Base-by-base conservation (phyloP, 169 alveolate genomes). In the Plasmodium reichenowi region DNA sequence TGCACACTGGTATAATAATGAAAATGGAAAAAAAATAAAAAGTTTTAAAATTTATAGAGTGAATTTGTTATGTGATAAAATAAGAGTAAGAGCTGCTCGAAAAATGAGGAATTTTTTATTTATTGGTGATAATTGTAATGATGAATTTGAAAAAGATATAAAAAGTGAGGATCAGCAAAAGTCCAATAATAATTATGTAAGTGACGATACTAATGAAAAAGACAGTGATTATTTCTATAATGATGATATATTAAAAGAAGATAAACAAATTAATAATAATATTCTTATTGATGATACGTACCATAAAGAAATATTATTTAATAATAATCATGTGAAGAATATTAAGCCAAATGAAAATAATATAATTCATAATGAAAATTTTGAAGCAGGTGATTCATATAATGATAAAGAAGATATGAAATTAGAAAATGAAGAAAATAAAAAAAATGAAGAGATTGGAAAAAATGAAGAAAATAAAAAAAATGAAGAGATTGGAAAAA, bases 21-120 rank as follows among this genome's bases (percentile, higher is more conserved):
- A 74, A 45, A 80, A 63, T 32, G 95, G 96, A 8, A 88, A 63
- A 66, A 62, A 72, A 68, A 88, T 93, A 9, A 67, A 86, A 24
- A 72, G 88, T 22, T 71, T 87, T 50, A 88, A 87, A 59, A 93
- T 93, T 15, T 86, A 89, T 13, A 92, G 89, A 87, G 89, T 89
- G n/a, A 93, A 93, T 74, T 89, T 91, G 88, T 72, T 93, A 2
- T 92, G 93, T 56, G 96, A 93, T 62, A 91, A 93, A 64, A 92
- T 93, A 15, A 59, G 94, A 29, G 26, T 93, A 52, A 76, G 95
- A 9, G 94, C 96, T 38, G 88, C 94, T 15, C 50, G 94, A 48
- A 89, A 91, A 78, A 92, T 93, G 8, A 24, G 32, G 43, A 26
- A 52, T 3, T 87, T 15, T 58, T 29, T 71, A 12, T 72, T 60